Evolutionary conservation across 2,329 filamentous ascomycete species (phyloP), one percentile per base, ranked within the genome.

Genomic region (Aureobasidium namibiae): DNA sequence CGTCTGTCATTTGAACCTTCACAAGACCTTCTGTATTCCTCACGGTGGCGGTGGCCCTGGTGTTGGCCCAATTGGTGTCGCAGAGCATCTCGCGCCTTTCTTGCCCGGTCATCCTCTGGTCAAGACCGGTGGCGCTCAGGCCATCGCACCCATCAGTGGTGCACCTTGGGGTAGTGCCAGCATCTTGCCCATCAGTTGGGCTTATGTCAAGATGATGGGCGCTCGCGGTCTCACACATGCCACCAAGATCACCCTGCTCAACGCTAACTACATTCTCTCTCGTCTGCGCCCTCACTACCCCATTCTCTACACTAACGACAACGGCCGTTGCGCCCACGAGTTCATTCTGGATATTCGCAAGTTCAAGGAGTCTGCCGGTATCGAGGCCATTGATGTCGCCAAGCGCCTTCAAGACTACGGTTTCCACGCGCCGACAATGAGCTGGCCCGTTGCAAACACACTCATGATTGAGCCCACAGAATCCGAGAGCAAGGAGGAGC

Each of bases 11-110:
- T 80, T 97, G 61, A 97, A 97, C 75, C 82, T 97, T 42, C 92
- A 97, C 83, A 97, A 97, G 82, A 97, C 92, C 3, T 97, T 97
- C 80, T 97, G 92, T 72, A 97, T 97, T 68, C 92, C 92, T 48
- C 92, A 97, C 74, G 92, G 92, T 59, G 92, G 92, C 63, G 92
- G 92, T 64, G 92, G 92, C 16, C 92, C 92, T 10, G 92, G 92
- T 67, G 90, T 96, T 38, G 92, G 92, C 2, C 92, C 92, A 56
- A 95, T 97, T 65, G 92, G 91, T 70, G 92, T 96, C 59, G 94
- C 92, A 72, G 76, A 84, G 62, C 89, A 95, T 68, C 84, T 97
- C 52, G 76, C 82, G 7, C 83, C 84, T 6, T 91, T 86, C 79
- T 80, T 96, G 14, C 90, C 92, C 4, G 84, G 82, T 18, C 87